Evolutionary conservation across 169 alveolate genomes (phyloP).

Genomic region (Cystoisospora suis): DNA sequence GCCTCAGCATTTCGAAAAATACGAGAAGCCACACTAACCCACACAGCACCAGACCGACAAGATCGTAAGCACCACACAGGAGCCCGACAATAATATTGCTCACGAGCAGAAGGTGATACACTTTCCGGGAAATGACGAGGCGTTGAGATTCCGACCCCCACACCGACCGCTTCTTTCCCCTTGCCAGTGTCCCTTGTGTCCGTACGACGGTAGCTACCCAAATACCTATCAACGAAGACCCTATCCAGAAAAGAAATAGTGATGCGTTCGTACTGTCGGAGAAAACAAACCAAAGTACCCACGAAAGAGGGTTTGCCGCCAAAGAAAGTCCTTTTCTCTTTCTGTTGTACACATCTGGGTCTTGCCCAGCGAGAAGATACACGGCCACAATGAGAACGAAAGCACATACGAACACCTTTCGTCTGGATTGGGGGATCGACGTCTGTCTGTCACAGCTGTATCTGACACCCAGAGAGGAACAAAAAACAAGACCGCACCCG

Average conservation of each 20-base stretch:
- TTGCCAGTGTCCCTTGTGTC: no score
- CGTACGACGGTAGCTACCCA: no score
- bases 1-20: background rate
- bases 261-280: background rate
- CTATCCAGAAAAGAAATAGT: background rate
- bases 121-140: background rate
- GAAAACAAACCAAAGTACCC: background rate
- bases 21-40: slow-evolving; percentile 16
- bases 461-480: background rate
- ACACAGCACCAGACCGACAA: background rate
- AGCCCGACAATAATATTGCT: background rate
- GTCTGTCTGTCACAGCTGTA: no score
- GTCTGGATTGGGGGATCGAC: background rate
- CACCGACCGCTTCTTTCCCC: no score
- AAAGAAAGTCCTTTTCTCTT: background rate
- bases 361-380: background rate
- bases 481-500: background rate
- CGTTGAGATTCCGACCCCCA: background rate
- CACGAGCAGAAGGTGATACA: slow-evolving; percentile 8
- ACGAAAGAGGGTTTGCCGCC: background rate
- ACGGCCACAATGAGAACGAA: background rate
- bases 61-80: background rate
- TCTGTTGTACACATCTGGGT: background rate
- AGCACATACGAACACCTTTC: background rate
- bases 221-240: background rate